These are phyloP conservation scores for Alternaria rosae DNA, from an alignment of 2,329 filamentous ascomycete genomes.

Conservation along the genomic window DNA sequence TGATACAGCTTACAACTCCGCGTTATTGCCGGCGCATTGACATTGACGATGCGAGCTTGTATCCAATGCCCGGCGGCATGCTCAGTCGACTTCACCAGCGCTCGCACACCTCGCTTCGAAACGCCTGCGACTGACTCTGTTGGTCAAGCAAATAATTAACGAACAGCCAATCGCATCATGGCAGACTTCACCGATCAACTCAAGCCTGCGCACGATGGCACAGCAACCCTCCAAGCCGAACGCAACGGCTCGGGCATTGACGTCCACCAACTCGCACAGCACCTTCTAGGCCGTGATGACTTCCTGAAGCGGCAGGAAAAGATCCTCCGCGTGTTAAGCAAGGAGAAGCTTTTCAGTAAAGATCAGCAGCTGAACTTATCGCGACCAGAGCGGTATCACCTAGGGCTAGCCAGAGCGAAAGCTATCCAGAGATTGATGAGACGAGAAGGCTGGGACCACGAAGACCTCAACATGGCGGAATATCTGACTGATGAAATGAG, in stretches of 20 bases:
- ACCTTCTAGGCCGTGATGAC: constrained; percentile 57
- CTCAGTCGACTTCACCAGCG: neutral
- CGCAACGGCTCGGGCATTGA: constrained; percentile 55
- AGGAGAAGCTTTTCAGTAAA: constrained; percentile 60
- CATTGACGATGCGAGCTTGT: constrained; percentile 8
- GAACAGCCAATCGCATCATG: constrained; percentile 41
- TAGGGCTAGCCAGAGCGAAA: constrained; percentile 62
- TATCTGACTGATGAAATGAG: constrained; percentile 63
- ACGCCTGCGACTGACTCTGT: constrained; percentile 11
- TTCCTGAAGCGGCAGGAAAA: constrained; percentile 59
- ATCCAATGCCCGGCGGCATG: neutral
- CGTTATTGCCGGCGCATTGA: constrained; percentile 13
- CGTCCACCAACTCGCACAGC: constrained; percentile 54
- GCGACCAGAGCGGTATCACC: constrained; percentile 60
- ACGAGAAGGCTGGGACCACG: constrained; percentile 57
- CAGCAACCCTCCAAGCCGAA: constrained; percentile 56
- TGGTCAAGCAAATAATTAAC: neutral
- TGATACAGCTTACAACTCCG: constrained; percentile 9
- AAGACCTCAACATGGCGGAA: constrained; percentile 61
- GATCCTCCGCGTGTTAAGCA: constrained; percentile 55
- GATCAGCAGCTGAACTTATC: constrained; percentile 60
- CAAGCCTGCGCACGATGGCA: constrained; percentile 56
- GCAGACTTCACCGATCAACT: constrained; percentile 60
- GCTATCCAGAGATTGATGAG: constrained; percentile 56
- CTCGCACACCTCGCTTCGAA: constrained; percentile 1